Conservation (phyloP, 23 red algal species). For the Pyropia haitanensis region DNA sequence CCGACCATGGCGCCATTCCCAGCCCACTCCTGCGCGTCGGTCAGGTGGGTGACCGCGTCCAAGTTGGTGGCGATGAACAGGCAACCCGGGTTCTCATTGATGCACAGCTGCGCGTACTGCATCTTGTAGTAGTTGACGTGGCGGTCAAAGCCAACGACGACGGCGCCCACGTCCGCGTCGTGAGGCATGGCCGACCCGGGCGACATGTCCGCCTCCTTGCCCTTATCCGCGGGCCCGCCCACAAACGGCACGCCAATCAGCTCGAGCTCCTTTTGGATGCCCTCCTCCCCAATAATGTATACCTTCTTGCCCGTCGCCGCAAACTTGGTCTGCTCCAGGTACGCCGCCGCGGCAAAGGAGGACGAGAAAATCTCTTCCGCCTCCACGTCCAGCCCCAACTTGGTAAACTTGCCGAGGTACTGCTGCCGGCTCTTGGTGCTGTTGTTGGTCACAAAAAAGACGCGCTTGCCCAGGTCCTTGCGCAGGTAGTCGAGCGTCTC, state of each 20-base stretch:
- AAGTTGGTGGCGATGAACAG: constrained; percentile 95
- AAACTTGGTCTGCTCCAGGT: constrained; percentile 85
- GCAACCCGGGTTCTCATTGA: constrained; percentile 79
- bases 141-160: constrained; percentile 98
- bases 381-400: constrained; percentile 72
- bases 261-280: constrained; percentile 84
- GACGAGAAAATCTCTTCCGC: constrained; percentile 97
- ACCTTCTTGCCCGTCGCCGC: constrained; percentile 87
- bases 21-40: constrained; percentile 99
- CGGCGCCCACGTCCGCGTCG: constrained; percentile 94
- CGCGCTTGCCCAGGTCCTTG: constrained; percentile 47
- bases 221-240: constrained; percentile 76
- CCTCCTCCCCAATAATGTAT: constrained; percentile 90
- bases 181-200: constrained; percentile 59
- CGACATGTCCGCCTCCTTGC: constrained; percentile 80
- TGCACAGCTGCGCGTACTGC: constrained; percentile 97
- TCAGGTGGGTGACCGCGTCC: constrained; percentile 94
- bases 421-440: constrained; percentile 83
- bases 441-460: constrained; percentile 99
- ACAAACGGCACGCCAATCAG: constrained; percentile 75
- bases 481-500: constrained; percentile 73
- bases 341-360: constrained; percentile 94
- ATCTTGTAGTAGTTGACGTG: constrained; percentile 99
- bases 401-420: constrained; percentile 92
- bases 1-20: constrained; percentile 99